These are phyloP conservation scores for Penicillium roqueforti DNA, from an alignment of 495 filamentous ascomycete genomes.

Conservation along the genomic window DNA sequence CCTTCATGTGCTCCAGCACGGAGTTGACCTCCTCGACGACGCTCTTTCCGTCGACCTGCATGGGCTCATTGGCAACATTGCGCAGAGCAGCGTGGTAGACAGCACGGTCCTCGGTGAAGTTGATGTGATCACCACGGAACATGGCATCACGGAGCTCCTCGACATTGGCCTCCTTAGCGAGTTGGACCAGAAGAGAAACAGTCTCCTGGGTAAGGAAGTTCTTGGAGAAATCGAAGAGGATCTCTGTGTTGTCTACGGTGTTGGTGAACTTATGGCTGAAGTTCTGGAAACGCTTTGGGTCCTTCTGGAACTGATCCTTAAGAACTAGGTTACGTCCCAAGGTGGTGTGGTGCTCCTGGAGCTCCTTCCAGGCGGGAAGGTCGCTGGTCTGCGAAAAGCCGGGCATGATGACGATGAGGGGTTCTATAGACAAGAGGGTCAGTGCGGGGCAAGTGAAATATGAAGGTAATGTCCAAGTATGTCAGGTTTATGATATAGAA, in stretches of 20 bases:
- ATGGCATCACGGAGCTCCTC: conserved; percentile 94
- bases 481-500: background rate
- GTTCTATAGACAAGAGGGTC: conserved; percentile 21
- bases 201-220: conserved; percentile 96
- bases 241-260: conserved; percentile 69
- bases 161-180: conserved; percentile 84
- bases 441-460: conserved; percentile 34
- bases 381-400: conserved; percentile 73
- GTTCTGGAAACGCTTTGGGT: conserved; percentile 85
- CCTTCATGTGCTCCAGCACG: conserved; percentile 94
- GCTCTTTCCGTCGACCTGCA: conserved; percentile 91
- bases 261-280: conserved; percentile 83
- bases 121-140: conserved; percentile 97
- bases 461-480: background rate
- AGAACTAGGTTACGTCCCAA: conserved; percentile 85
- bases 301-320: conserved; percentile 86
- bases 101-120: conserved; percentile 95
- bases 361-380: conserved; percentile 77
- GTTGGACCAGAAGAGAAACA: conserved; percentile 73
- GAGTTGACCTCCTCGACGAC: conserved; percentile 92
- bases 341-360: conserved; percentile 80
- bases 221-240: conserved; percentile 98
- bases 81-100: conserved; percentile 94
- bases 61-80: conserved; percentile 77
- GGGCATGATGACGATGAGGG: conserved; percentile 40